A percentile compares a stretch with the other conserved stretches of the same genome.
Evolutionary conservation across 2,329 filamentous ascomycete genomes (phyloP).

Genomic region (Diaporthe citri): DNA sequence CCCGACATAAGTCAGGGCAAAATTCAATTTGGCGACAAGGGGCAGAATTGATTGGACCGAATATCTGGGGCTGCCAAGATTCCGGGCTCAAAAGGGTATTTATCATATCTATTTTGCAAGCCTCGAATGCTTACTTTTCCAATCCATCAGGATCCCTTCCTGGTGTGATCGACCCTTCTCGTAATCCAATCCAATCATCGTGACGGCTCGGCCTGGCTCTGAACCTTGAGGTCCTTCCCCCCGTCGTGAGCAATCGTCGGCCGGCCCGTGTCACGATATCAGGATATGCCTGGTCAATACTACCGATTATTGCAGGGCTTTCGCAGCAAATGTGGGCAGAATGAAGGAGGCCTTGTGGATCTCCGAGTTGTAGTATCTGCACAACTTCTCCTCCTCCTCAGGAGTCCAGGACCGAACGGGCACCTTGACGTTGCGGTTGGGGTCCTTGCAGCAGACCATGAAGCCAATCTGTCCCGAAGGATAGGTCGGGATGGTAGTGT

Average conservation of each 20-base stretch:
- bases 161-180: conserved; percentile 2
- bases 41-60: conserved; percentile 17
- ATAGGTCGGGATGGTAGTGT: conserved; percentile 99
- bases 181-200: not conserved
- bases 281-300: not conserved
- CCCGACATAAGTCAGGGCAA: conserved; percentile 82
- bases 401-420: conserved; percentile 84
- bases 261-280: not conserved
- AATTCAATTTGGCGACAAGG: conserved; percentile 39
- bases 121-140: conserved; percentile 6
- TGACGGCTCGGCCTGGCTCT: conserved; percentile 5
- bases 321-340: conserved; percentile 91
- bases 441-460: conserved; percentile 99
- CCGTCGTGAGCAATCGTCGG: not conserved
- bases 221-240: not conserved
- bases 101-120: conserved; percentile 24
- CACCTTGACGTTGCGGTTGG: conserved; percentile 83
- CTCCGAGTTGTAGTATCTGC: conserved; percentile 97
- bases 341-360: conserved; percentile 96
- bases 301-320: conserved; percentile 70
- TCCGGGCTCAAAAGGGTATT: conserved; percentile 19
- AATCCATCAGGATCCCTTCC: conserved; percentile 1
- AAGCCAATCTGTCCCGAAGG: conserved; percentile 99
- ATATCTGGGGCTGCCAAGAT: not conserved
- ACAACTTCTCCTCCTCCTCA: conserved; percentile 93